These are phyloP conservation scores for Tylopilus intermedius DNA, from an alignment of 768 basidiomycete species.

Conservation along the genomic window DNA sequence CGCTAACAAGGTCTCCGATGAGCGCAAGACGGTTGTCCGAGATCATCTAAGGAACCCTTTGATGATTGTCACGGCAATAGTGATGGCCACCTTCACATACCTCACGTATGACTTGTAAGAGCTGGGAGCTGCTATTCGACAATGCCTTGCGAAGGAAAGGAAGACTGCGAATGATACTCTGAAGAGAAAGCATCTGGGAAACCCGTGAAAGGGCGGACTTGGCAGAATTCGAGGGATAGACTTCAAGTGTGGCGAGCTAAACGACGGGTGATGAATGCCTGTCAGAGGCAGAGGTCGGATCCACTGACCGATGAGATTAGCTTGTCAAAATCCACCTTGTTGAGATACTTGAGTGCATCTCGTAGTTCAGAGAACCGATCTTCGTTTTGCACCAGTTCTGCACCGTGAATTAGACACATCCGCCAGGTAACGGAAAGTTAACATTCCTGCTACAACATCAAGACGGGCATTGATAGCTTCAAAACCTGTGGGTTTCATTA, in stretches of 20 bases:
- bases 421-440: neutral
- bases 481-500: slow-evolving; percentile 17
- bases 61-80: neutral
- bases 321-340: slow-evolving; percentile 86
- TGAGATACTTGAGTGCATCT: slow-evolving; percentile 62
- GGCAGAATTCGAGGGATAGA: slow-evolving; percentile 45
- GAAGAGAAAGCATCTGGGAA: slow-evolving; percentile 73
- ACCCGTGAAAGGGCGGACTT: slow-evolving; percentile 68
- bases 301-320: slow-evolving; percentile 60
- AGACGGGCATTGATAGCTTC: slow-evolving; percentile 72
- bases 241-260: slow-evolving; percentile 68
- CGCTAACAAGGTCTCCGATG: slow-evolving; percentile 56
- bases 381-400: slow-evolving; percentile 75
- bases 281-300: neutral
- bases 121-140: slow-evolving; percentile 47
- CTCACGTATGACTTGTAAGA: slow-evolving; percentile 58
- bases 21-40: slow-evolving; percentile 63
- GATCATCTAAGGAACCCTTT: slow-evolving; percentile 49
- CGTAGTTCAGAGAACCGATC: slow-evolving; percentile 65
- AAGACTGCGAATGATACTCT: slow-evolving; percentile 64
- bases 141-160: slow-evolving; percentile 63
- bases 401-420: neutral
- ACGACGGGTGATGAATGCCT: neutral
- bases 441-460: slow-evolving; percentile 77
- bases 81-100: slow-evolving; percentile 32